Evolutionary conservation across 108 stramenopile genomes (phyloP), one percentile per base, ranked within the genome.

Genomic region (Hondaea fermentalgiana): DNA sequence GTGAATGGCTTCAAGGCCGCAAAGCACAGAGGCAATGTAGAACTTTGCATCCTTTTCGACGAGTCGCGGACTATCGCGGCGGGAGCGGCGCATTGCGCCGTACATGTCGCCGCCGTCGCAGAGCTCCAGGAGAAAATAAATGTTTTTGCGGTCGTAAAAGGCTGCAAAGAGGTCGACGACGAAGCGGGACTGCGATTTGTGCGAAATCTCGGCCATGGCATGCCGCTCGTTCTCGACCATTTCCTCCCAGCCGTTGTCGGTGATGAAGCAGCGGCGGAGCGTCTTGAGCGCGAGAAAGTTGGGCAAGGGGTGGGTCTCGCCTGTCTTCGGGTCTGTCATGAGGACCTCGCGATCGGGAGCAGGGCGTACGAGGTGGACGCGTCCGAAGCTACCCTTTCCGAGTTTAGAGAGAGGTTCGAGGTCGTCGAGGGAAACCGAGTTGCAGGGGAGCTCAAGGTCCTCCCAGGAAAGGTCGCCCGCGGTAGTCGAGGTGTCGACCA

Each of bases 71-170:
- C 29, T 60, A 14, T 83, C 35, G 16, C 44, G 69, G 59, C 64
- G 87, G 12, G 88, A 12, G 19, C 60, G 87, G 43, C 64, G 88
- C 59, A 91, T 47, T 44, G 71, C 90, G 19, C 88, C 91, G 76
- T 91, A 96, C 72, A 96, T 90, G 92, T 96, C 95, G 12, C 95
- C 95, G 2, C 95, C 96, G 43, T 89, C 64, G 87, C 95, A 97
- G 49, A 95, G 89, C 59, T 96, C 95, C 91, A 96, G 90, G 60
- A 93, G 42, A 28, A 93, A 88, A 44, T 90, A 91, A 12, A 93
- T 64, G 57, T 90, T 89, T 42, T 71, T 43, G n/a, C 83, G 87
- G 83, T 92, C 90, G 55, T 88, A 83, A 44, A 92, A 59, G 2
- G 90, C 58, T 57, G 90, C 91, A 21, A 91, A 59, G 44, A 92